Evolutionary conservation across 139 green algal genomes (phyloP).

Genomic region (Auxenochlorella pyrenoidosa): DNA sequence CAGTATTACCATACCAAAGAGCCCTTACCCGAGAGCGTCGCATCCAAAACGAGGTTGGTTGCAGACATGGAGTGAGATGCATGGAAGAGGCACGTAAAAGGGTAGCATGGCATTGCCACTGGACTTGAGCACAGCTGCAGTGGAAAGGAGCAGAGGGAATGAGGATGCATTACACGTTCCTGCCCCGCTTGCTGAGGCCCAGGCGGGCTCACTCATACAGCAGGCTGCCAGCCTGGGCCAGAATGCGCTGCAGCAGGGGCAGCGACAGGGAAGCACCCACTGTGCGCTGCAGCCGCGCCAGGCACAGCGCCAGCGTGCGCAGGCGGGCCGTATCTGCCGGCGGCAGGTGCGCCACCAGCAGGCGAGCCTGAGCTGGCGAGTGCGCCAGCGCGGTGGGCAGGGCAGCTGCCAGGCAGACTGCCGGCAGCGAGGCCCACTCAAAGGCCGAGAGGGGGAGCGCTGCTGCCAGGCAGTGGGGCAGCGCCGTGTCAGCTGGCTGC

Average conservation of each 20-base stretch:
- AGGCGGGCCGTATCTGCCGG: not conserved
- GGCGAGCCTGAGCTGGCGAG: not conserved
- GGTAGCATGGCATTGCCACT: too few relatives aligned
- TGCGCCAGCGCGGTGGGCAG: not conserved
- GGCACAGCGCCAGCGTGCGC: not conserved
- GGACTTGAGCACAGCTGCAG: too few relatives aligned
- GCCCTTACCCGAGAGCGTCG: too few relatives aligned
- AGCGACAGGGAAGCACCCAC: not conserved
- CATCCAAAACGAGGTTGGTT: too few relatives aligned
- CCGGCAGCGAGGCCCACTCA: not conserved
- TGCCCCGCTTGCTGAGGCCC: too few relatives aligned
- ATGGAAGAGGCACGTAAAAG: too few relatives aligned
- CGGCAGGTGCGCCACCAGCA: not conserved
- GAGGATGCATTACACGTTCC: too few relatives aligned
- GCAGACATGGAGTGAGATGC: too few relatives aligned
- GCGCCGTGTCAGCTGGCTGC: too few relatives aligned
- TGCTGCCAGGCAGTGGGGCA: not conserved
- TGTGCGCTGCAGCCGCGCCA: not conserved
- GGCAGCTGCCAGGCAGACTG: not conserved
- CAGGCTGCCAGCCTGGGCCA: not conserved
- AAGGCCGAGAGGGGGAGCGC: not conserved
- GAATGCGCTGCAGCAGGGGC: not conserved
- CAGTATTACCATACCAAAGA: too few relatives aligned
- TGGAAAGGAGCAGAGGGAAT: too few relatives aligned
- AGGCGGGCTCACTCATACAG: not conserved